A percentile compares a stretch with the other conserved stretches of the same genome.
Evolutionary conservation across 23 red algal genomes (phyloP).

Genomic region (Gracilaria gracilis): DNA sequence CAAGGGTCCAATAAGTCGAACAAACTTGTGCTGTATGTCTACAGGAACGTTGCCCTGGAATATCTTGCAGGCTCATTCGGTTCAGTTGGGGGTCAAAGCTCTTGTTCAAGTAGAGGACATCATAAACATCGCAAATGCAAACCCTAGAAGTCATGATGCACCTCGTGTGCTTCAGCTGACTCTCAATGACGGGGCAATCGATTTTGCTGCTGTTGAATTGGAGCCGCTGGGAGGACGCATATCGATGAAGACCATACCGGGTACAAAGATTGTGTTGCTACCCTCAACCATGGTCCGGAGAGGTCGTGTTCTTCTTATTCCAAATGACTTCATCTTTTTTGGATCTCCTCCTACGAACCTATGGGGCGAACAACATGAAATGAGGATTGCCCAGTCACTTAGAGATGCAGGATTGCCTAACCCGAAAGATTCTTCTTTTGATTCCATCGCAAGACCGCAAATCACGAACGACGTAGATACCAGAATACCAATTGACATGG

Average conservation of each 20-base stretch:
- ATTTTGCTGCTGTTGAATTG: slow-evolving; percentile 68
- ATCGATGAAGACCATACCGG: slow-evolving; percentile 36
- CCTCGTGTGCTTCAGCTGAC: slow-evolving; percentile 46
- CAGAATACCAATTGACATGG: slow-evolving; percentile 13
- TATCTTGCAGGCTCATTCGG: slow-evolving; percentile 29
- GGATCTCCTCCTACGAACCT: slow-evolving; percentile 37
- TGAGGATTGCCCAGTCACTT: slow-evolving; percentile 29
- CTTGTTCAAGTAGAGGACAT: slow-evolving; percentile 65
- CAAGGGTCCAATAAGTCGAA: slow-evolving; percentile 33
- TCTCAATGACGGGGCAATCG: slow-evolving; percentile 40
- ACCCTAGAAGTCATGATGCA: slow-evolving; percentile 20
- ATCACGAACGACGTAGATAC: neutral
- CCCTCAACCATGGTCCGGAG: slow-evolving; percentile 37
- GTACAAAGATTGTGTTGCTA: slow-evolving; percentile 57
- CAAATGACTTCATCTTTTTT: slow-evolving; percentile 35
- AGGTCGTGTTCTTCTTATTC: slow-evolving; percentile 54
- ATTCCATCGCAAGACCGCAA: slow-evolving; percentile 9
- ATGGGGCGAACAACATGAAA: slow-evolving; percentile 22
- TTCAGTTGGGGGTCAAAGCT: slow-evolving; percentile 29
- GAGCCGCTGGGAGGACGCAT: slow-evolving; percentile 12
- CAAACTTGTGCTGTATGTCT: slow-evolving; percentile 35
- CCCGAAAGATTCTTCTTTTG: slow-evolving; percentile 38
- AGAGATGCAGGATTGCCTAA: slow-evolving; percentile 39
- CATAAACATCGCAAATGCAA: slow-evolving; percentile 57
- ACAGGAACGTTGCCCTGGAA: slow-evolving; percentile 57